Evolutionary conservation across 1,284 basidiomycete genomes (phyloP).

Genomic region (Pterula multifida): DNA sequence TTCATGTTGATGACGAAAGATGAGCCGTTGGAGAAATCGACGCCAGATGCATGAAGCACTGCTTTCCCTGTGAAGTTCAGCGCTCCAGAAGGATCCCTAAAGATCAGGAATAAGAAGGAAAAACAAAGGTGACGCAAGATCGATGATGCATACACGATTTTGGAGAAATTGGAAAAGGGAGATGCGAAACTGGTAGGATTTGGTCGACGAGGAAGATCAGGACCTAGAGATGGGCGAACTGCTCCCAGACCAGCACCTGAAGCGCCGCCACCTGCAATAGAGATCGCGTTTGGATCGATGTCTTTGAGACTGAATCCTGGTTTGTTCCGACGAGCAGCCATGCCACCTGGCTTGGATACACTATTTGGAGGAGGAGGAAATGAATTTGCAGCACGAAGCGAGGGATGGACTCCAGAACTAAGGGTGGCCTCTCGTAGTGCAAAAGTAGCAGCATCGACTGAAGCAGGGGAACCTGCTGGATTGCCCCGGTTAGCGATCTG

Average conservation of each 20-base stretch:
- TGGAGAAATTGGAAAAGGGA: slow-evolving; percentile 88
- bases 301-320: slow-evolving; percentile 55
- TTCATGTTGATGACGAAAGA: slow-evolving; percentile 96
- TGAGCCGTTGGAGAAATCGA: slow-evolving; percentile 89
- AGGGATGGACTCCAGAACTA: slow-evolving; percentile 14
- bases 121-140: slow-evolving; percentile 8
- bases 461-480: slow-evolving; percentile 15
- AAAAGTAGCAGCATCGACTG: slow-evolving; percentile 27
- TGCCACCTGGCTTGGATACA: slow-evolving; percentile 16
- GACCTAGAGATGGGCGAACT: slow-evolving; percentile 40
- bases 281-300: slow-evolving; percentile 32
- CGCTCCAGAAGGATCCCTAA: slow-evolving; percentile 84
- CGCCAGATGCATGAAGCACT: slow-evolving; percentile 82
- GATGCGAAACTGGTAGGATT: slow-evolving; percentile 42
- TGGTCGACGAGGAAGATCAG: slow-evolving; percentile 29
- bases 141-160: slow-evolving; percentile 72
- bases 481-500: slow-evolving; percentile 46
- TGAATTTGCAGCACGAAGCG: slow-evolving; percentile 18
- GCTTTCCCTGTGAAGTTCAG: slow-evolving; percentile 94
- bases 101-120: slow-evolving; percentile 10
- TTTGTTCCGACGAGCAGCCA: slow-evolving; percentile 41
- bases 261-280: slow-evolving; percentile 33
- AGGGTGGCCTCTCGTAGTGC: slow-evolving; percentile 21
- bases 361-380: slow-evolving; percentile 16
- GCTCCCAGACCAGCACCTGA: slow-evolving; percentile 58